Evolutionary conservation across 1,139 yeast genomes (phyloP).

Genomic region (Hyphopichia buzzinii): DNA sequence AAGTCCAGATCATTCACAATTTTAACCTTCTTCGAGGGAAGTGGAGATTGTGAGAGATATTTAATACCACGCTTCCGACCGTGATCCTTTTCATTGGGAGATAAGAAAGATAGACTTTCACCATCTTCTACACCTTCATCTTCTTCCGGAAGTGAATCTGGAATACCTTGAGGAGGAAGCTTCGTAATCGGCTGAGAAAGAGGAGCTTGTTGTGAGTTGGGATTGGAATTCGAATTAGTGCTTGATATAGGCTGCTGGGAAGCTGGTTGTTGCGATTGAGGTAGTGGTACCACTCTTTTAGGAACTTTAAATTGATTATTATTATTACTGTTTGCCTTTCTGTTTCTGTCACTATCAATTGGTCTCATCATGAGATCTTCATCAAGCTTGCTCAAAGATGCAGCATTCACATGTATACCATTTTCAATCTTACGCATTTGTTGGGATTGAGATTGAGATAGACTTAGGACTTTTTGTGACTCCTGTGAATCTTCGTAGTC

Average conservation of each 20-base stretch:
- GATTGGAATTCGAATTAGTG: not conserved
- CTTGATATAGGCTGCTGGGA: conserved; percentile 9
- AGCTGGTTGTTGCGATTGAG: conserved; percentile 37
- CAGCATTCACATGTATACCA: conserved; percentile 34
- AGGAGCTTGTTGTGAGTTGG: conserved; percentile 1
- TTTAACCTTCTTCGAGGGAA: not conserved
- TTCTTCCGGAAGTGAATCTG: conserved; percentile 5
- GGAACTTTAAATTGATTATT: conserved; percentile 43
- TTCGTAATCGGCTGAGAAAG: conserved; percentile 2
- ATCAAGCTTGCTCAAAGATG: conserved; percentile 42
- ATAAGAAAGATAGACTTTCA: not conserved
- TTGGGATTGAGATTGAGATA: conserved; percentile 72
- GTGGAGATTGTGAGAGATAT: not conserved
- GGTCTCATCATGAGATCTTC: conserved; percentile 47
- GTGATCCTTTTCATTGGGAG: no score
- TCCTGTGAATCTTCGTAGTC: conserved; percentile 29
- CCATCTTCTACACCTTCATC: not conserved
- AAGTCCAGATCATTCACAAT: not conserved
- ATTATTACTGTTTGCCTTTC: conserved; percentile 19
- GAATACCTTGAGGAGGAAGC: not conserved
- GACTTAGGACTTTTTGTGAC: conserved; percentile 46
- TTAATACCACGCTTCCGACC: not conserved
- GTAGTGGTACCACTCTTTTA: conserved; percentile 41
- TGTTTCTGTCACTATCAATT: conserved; percentile 27
- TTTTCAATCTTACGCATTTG: conserved; percentile 55